phyloP scores from a whole-genome alignment of 257 asterid species.

The Phtheirospermum japonicum region DNA sequence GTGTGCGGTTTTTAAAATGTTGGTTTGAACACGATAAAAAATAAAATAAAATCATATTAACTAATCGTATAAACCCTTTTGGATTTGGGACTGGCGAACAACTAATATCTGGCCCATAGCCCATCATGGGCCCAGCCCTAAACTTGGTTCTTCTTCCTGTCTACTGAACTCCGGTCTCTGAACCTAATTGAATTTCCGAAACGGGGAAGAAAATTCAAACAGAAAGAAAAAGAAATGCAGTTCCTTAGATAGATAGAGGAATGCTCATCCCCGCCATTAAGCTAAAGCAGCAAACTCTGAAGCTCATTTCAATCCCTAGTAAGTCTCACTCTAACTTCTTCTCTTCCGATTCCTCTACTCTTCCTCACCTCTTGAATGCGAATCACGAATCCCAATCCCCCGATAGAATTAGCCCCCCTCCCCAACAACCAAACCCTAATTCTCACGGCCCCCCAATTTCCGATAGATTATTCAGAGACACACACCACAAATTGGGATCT shows the following conservation, averaged over 20 bases:
- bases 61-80: too few species aligned
- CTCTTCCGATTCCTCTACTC: conserved; percentile 35
- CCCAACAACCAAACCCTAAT: not conserved
- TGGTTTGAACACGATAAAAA: too few species aligned
- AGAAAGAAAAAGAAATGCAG: conserved; percentile 18
- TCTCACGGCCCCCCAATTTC: conserved; percentile 44
- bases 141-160: conserved; percentile 11
- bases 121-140: conserved; percentile 1
- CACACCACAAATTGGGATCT: conserved; percentile 51
- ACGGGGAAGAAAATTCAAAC: not conserved
- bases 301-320: conserved; percentile 35
- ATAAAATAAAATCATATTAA: too few species aligned
- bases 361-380: conserved; percentile 2
- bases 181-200: conserved; percentile 11
- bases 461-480: conserved; percentile 45
- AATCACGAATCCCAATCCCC: conserved; percentile 23
- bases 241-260: conserved; percentile 27
- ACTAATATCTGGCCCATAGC: not conserved
- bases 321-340: conserved; percentile 36
- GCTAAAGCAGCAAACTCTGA: conserved; percentile 36
- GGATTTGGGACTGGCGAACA: too few species aligned
- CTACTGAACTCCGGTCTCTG: not conserved
- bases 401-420: not conserved
- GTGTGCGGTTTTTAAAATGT: too few species aligned
- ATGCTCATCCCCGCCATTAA: conserved; percentile 40